Conservation (phyloP, 2,329 filamentous ascomycete species). For the Talaromyces marneffei region DNA sequence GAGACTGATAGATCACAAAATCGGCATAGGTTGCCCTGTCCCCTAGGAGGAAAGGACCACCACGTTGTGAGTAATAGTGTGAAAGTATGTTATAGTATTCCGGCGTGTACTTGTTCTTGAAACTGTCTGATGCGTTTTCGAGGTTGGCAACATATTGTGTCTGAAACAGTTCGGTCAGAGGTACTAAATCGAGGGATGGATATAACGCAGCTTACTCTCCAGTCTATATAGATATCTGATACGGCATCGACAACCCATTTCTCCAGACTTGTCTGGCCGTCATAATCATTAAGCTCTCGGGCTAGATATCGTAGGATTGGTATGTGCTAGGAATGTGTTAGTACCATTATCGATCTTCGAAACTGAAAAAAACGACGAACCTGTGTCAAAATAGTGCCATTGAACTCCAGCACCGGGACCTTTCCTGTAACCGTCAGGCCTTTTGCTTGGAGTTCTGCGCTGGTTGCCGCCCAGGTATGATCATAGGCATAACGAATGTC, state of each 20-base stretch:
- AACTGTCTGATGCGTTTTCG: neutral
- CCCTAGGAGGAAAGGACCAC: neutral
- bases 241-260: constrained; percentile 10
- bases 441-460: neutral
- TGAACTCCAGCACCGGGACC: neutral
- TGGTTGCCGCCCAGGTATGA: neutral
- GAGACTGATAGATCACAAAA: constrained; percentile 8
- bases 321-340: neutral
- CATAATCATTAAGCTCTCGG: neutral
- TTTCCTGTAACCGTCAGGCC: neutral
- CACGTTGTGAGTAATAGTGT: constrained; percentile 1
- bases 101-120: neutral
- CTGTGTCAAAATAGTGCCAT: neutral
- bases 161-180: neutral
- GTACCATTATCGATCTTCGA: too few species aligned
- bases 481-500: constrained; percentile 1
- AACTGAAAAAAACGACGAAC: neutral
- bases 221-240: constrained; percentile 5
- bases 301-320: constrained; percentile 1
- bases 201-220: neutral
- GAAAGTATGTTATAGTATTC: neutral
- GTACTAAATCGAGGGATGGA: neutral
- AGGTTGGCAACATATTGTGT: neutral
- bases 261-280: constrained; percentile 3
- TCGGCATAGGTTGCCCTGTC: constrained; percentile 2